Evolutionary conservation across 2,329 filamentous ascomycete species (phyloP), one percentile per base, ranked within the genome.

Genomic region (Sporothrix curviconia): DNA sequence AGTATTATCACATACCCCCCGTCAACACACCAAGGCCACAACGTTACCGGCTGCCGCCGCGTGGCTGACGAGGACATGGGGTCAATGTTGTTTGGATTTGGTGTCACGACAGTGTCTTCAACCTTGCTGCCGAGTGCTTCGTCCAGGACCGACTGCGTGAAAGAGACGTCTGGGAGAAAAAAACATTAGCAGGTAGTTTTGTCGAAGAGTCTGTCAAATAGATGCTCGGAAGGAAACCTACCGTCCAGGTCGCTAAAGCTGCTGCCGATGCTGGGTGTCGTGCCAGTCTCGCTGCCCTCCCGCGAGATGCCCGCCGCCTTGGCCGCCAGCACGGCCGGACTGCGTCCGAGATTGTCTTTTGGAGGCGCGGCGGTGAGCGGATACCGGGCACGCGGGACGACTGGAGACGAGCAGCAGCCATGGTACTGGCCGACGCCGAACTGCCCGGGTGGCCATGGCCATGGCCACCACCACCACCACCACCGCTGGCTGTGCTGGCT

Each of bases 161-260:
- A 59, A 0, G 62, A 64, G 4, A 62, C 61, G 15, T 64, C 62
- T 62, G 15, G 2, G 3, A 24, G 1, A 7, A 24, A 47, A 3
- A 34, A 11, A n/a, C n/a, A n/a, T n/a, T n/a, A n/a, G n/a, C n/a
- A n/a, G n/a, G n/a, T n/a, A n/a, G n/a, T n/a, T n/a, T n/a, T n/a
- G n/a, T n/a, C n/a, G n/a, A n/a, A n/a, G n/a, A n/a, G n/a, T n/a
- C n/a, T n/a, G n/a, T n/a, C n/a, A 22, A 19, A 19, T 22, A 40
- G 25, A 11, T 30, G n/a, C 12, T 28, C n/a, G 24, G 19, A 15
- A 12, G n/a, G 6, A 30, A 14, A 64, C 69, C 59, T 74, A 82
- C 87, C 88, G 68, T 92, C 89, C 43, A 95, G 78, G 72, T 94
- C 90, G 70, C 88, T 92, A 66, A 90, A 94, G 65, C 88, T 92